Evolutionary conservation across 192 early-diverging fungal species (phyloP).

Genomic region (Coemansia sp.): DNA sequence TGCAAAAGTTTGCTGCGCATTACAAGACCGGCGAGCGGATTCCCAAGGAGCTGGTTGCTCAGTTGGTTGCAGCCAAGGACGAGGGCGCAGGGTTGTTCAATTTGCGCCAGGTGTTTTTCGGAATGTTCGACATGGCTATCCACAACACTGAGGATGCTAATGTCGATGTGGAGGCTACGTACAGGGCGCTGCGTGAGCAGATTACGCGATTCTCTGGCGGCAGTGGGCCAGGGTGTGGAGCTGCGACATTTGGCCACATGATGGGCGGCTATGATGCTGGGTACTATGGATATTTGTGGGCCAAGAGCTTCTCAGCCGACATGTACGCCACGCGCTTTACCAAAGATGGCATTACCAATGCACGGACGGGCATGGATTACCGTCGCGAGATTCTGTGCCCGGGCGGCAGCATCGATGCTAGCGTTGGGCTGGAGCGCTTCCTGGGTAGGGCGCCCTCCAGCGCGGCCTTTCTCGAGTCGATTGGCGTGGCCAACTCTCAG

Average conservation of each 20-base stretch:
- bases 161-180: conserved; percentile 39
- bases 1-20: conserved; percentile 62
- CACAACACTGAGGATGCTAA: conserved; percentile 57
- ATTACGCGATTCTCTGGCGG: conserved; percentile 33
- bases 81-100: conserved; percentile 68
- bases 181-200: conserved; percentile 40
- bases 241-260: conserved; percentile 65
- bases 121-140: conserved; percentile 69
- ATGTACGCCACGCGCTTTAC: conserved; percentile 75
- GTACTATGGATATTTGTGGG: conserved; percentile 80
- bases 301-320: conserved; percentile 80
- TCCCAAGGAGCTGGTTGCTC: conserved; percentile 65
- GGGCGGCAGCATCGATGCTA: conserved; percentile 71
- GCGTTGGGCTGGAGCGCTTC: conserved; percentile 48
- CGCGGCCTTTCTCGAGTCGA: conserved; percentile 50
- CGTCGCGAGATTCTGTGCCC: conserved; percentile 71
- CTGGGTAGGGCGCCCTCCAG: conserved; percentile 67
- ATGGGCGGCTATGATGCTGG: conserved; percentile 75
- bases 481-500: conserved; percentile 43
- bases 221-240: conserved; percentile 46
- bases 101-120: conserved; percentile 75
- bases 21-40: conserved; percentile 63
- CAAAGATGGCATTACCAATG: conserved; percentile 57
- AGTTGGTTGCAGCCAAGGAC: conserved; percentile 68
- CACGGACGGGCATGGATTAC: conserved; percentile 66